A percentile compares a stretch with the other conserved stretches of the same genome.
phyloP scores from a whole-genome alignment of 768 basidiomycete species.

The Gyrodon lividus region DNA sequence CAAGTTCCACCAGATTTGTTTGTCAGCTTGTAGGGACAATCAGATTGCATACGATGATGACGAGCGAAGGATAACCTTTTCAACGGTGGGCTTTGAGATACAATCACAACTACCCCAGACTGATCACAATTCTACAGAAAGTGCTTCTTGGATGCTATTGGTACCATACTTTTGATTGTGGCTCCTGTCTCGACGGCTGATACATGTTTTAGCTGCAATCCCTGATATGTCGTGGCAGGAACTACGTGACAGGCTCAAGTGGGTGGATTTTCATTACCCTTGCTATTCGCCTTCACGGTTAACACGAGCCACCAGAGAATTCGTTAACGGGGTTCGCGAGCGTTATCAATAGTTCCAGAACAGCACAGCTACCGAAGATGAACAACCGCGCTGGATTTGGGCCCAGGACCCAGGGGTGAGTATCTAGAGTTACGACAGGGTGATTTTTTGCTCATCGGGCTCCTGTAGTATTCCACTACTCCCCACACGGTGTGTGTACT shows the following conservation, averaged over 20 bases:
- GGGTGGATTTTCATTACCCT: not conserved
- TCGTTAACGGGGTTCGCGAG: conserved; percentile 13
- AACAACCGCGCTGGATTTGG: not conserved
- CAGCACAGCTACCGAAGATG: not conserved
- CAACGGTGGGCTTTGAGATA: conserved; percentile 16
- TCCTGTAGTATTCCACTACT: conserved; percentile 12
- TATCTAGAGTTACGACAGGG: not conserved
- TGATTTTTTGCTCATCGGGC: not conserved
- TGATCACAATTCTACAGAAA: conserved; percentile 1
- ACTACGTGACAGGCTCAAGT: conserved; percentile 19
- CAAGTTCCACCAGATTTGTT: conserved; percentile 15
- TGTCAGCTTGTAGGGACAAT: conserved; percentile 28
- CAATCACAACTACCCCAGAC: not conserved
- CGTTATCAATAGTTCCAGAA: conserved; percentile 9
- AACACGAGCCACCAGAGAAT: conserved; percentile 4
- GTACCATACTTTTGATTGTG: not conserved
- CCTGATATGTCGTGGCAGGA: conserved; percentile 19
- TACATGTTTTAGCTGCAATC: not conserved
- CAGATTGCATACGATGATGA: conserved; percentile 25
- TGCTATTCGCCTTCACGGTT: not conserved
- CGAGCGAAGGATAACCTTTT: conserved; percentile 19
- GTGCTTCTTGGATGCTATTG: conserved; percentile 19
- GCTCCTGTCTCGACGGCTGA: not conserved
- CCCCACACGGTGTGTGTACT: conserved; percentile 8
- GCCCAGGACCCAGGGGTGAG: conserved; percentile 24